phyloP scores from a whole-genome alignment of 116 monocot genomes.

The Posidonia oceanica region DNA sequence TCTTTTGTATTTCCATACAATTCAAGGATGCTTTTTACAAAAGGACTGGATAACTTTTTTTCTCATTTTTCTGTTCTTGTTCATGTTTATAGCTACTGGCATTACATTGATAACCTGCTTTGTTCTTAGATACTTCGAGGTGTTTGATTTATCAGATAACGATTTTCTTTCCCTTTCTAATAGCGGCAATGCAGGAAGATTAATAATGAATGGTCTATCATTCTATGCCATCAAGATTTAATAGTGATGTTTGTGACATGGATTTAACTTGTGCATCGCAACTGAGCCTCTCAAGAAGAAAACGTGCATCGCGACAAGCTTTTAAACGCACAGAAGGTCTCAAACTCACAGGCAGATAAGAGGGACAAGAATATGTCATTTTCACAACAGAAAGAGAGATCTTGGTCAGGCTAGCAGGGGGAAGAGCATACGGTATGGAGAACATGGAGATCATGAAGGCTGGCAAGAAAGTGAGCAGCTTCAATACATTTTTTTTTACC shows the following conservation, averaged over 20 bases:
- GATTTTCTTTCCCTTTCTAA: neutral
- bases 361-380: slow-evolving; percentile 50
- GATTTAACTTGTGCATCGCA: slow-evolving; percentile 23
- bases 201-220: neutral
- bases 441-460: no score
- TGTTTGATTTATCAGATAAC: neutral
- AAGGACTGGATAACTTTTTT: no score
- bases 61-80: no score
- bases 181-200: neutral
- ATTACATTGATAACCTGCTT: neutral
- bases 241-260: slow-evolving; percentile 7
- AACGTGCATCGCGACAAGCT: slow-evolving; percentile 33
- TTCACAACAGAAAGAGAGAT: slow-evolving; percentile 90
- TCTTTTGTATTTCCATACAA: no score
- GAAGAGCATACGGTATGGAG: no score
- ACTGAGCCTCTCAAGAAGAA: slow-evolving; percentile 35
- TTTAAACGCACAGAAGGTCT: slow-evolving; percentile 15
- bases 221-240: neutral
- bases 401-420: slow-evolving; percentile 88
- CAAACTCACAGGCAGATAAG: slow-evolving; percentile 7
- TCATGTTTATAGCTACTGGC: neutral
- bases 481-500: no score
- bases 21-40: no score
- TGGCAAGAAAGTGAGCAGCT: no score
- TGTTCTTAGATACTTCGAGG: neutral